Evolutionary conservation across 805 yeast genomes (phyloP), one percentile per base, ranked within the genome.

Genomic region (Candida maesae): DNA sequence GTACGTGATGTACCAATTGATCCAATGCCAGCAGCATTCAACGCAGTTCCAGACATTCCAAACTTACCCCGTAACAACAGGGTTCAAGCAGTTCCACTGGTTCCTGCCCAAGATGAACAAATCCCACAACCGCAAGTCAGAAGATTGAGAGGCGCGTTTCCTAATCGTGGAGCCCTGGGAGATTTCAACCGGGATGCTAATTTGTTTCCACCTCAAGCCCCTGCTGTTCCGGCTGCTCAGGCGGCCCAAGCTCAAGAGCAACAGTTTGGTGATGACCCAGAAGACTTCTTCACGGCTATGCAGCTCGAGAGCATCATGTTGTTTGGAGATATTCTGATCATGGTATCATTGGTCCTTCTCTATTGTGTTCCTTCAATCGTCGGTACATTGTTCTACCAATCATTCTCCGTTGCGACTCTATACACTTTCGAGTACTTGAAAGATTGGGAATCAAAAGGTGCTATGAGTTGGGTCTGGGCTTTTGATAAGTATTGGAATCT

Each of bases 341-440:
- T 67, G 1, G 51, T 62, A 2, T 71, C 70, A 42, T 52, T 75
- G 28, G 59, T 70, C 23, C 33, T 66, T 12, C 61, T 73, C 1
- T 78, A 75, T 49, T 59, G 71, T 14, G 45, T 74, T 3, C 82
- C 84, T 10, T 70, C 74, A 6, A 50, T 68, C 32, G 33, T 73
- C 4, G 83, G 82, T 9, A 52, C 49, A 14, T 10, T 45, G 6
- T 6, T 42, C 31, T 48, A 16, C 41, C 64, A 30, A n/a, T n/a
- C n/a, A n/a, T n/a, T n/a, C n/a, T n/a, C n/a, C n/a, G 40, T 14
- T 33, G 21, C 10, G 33, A n/a, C 19, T 28, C 14, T 33, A 56
- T 27, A 43, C 28, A 10, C 28, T 25, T 25, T n/a, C 10, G n/a
- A 25, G n/a, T 12, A 25, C 12, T 12, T 21, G 24, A 21, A 21